These are phyloP conservation scores for Iris pallida DNA, from an alignment of 116 monocot genomes.

Conservation along the genomic window DNA sequence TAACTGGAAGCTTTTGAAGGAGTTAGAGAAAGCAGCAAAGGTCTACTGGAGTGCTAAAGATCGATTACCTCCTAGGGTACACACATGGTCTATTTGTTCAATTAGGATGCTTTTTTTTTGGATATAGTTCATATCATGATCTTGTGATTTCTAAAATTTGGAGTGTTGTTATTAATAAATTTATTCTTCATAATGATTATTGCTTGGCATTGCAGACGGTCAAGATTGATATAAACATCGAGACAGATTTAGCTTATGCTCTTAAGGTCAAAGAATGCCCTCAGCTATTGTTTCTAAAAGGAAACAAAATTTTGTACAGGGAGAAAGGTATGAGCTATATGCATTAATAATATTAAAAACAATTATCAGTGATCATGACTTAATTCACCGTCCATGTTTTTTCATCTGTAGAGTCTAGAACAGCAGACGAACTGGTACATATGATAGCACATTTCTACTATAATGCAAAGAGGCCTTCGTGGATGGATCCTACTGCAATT, in stretches of 20 bases:
- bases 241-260: slow-evolving; percentile 85
- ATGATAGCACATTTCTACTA: slow-evolving; percentile 98
- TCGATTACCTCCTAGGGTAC: slow-evolving; percentile 88
- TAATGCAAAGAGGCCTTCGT: slow-evolving; percentile 85
- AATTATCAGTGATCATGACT: background rate
- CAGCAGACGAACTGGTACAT: slow-evolving; percentile 72
- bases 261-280: slow-evolving; percentile 86
- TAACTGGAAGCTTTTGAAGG: slow-evolving; percentile 84
- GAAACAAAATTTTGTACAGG: slow-evolving; percentile 79
- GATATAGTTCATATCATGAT: background rate
- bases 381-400: too few relatives aligned
- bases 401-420: slow-evolving; percentile 59
- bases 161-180: background rate
- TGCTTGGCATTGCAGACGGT: slow-evolving; percentile 44
- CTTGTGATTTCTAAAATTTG: background rate
- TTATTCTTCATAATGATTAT: background rate
- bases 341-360: background rate
- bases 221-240: slow-evolving; percentile 94
- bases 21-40: slow-evolving; percentile 83
- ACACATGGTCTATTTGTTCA: background rate
- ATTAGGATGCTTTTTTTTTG: too few relatives aligned
- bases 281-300: slow-evolving; percentile 73
- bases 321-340: slow-evolving; percentile 60
- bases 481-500: slow-evolving; percentile 56
- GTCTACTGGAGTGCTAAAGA: slow-evolving; percentile 95